Percentiles rank a stretch among this genome's conserved stretches.
Evolutionary conservation across 768 basidiomycete genomes (phyloP).

Genomic region (Suillus decipiens): DNA sequence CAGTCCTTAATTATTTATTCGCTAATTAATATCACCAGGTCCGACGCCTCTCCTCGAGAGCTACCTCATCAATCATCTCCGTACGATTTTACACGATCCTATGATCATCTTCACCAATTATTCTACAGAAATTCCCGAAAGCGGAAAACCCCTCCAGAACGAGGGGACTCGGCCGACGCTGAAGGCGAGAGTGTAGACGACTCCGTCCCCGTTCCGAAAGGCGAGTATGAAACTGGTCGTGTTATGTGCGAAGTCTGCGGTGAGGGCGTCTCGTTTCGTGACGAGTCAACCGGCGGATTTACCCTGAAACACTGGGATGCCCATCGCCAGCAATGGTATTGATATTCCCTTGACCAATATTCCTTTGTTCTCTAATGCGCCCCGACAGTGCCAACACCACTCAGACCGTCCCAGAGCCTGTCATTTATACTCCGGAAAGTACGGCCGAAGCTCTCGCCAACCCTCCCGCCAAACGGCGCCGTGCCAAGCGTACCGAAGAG

Average conservation of each 20-base stretch:
- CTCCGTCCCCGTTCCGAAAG: slow-evolving; percentile 29
- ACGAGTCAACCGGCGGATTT: slow-evolving; percentile 62
- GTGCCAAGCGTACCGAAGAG: slow-evolving; percentile 77
- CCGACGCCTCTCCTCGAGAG: slow-evolving; percentile 17
- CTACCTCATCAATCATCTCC: slow-evolving; percentile 19
- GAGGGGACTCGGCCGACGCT: slow-evolving; percentile 20
- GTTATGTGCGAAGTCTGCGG: slow-evolving; percentile 69
- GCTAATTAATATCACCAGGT: slow-evolving; percentile 17
- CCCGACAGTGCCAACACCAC: slow-evolving; percentile 32
- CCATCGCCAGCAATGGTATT: slow-evolving; percentile 60
- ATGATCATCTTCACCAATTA: slow-evolving; percentile 12
- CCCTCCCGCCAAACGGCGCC: slow-evolving; percentile 61
- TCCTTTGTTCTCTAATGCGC: slow-evolving; percentile 11
- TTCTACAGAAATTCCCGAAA: slow-evolving; percentile 38
- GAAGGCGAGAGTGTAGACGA: slow-evolving; percentile 15
- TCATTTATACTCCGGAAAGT: slow-evolving; percentile 46
- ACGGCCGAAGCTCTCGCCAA: slow-evolving; percentile 44
- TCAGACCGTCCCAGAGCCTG: slow-evolving; percentile 35
- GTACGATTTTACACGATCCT: slow-evolving; percentile 22
- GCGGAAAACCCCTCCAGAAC: slow-evolving; percentile 38
- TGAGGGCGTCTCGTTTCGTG: slow-evolving; percentile 62
- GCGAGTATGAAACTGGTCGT: slow-evolving; percentile 66
- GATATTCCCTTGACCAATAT: slow-evolving; percentile 9
- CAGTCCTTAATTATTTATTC: slow-evolving; percentile 18
- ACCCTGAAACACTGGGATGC: slow-evolving; percentile 71